Conservation (phyloP, 192 early-diverging fungal genomes). For the Rhizophagus sp. region DNA sequence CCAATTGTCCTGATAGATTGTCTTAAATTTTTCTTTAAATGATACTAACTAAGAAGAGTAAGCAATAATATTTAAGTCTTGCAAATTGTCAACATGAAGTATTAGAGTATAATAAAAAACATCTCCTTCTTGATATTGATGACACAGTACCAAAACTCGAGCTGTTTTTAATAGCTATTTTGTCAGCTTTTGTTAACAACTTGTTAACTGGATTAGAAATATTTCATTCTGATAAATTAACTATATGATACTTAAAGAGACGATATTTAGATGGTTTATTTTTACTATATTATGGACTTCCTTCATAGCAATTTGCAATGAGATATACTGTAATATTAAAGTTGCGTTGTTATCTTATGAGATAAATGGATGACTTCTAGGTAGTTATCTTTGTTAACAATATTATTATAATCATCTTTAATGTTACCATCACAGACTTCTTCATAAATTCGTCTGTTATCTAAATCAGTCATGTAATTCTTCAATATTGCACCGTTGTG, state of each 20-base stretch:
- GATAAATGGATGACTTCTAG: neutral
- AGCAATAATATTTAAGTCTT: conserved; percentile 18
- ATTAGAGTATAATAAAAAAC: no score
- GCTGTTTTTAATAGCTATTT: neutral
- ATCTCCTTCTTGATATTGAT: no score
- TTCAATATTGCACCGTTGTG: neutral
- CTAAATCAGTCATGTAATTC: neutral
- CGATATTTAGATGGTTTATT: conserved; percentile 7
- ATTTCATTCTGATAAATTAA: conserved; percentile 25
- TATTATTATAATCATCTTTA: no score
- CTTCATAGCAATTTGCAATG: neutral
- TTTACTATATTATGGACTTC: conserved; percentile 15
- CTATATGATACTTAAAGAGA: neutral
- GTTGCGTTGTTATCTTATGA: neutral
- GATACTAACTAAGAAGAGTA: conserved; percentile 10
- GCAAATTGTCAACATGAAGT: neutral
- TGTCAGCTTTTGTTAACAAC: neutral
- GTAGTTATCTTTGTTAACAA: conserved; percentile 7
- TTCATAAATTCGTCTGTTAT: neutral
- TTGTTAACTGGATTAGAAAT: conserved; percentile 19
- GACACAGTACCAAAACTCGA: conserved; percentile 1
- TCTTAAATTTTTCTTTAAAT: conserved; percentile 1
- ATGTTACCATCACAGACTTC: no score
- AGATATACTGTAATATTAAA: neutral
- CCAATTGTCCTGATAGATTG: conserved; percentile 10